These are phyloP conservation scores for Eucalyptus polyanthemos DNA, from an alignment of 345 rosid genomes.

Conservation along the genomic window DNA sequence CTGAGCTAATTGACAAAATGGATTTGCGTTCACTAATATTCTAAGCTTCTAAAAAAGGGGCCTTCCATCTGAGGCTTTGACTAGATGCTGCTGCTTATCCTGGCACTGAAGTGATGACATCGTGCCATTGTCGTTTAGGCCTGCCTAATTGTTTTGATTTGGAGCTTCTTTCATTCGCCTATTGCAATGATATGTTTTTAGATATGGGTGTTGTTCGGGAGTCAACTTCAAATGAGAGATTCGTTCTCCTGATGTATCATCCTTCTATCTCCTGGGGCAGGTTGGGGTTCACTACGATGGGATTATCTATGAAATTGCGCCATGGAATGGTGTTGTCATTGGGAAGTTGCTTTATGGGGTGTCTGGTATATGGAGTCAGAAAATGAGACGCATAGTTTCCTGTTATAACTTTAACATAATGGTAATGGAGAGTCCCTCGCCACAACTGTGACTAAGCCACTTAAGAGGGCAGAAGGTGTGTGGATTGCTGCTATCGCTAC, in stretches of 20 bases:
- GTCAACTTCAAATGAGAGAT: neutral
- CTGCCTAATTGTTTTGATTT: neutral
- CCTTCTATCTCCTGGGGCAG: slow-evolving; percentile 18
- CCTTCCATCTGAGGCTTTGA: neutral
- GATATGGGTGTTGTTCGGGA: neutral
- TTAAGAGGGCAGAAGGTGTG: neutral
- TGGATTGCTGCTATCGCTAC: neutral
- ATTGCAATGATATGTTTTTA: slow-evolving; percentile 24
- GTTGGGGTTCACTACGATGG: slow-evolving; percentile 88
- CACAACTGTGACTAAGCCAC: neutral
- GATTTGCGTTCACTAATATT: neutral
- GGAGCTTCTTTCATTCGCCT: slow-evolving; percentile 1
- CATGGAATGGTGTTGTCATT: slow-evolving; percentile 69
- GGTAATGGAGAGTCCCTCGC: neutral
- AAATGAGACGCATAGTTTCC: slow-evolving; percentile 31
- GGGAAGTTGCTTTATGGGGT: slow-evolving; percentile 60
- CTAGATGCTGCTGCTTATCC: neutral
- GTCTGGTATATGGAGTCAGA: slow-evolving; percentile 68
- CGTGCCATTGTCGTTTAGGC: neutral
- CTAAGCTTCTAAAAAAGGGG: neutral
- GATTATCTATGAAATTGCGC: slow-evolving; percentile 72
- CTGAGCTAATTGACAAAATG: neutral
- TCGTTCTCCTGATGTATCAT: neutral
- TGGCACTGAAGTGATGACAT: neutral
- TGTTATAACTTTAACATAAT: neutral